phyloP scores from a whole-genome alignment of 495 filamentous ascomycete species.

The Acidiella bohemica region DNA sequence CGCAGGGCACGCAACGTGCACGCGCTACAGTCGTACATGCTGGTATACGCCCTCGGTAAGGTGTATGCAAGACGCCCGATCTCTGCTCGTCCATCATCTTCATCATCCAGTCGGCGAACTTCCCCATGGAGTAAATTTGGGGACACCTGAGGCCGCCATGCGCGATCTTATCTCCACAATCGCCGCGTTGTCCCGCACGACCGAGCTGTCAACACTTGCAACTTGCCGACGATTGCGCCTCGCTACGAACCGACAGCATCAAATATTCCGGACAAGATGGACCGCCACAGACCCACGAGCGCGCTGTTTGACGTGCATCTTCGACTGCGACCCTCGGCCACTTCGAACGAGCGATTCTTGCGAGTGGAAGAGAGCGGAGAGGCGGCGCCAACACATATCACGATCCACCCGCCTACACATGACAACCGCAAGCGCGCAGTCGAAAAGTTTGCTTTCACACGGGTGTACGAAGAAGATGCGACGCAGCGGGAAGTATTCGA shows the following conservation, averaged over 20 bases:
- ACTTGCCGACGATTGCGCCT: too few species aligned
- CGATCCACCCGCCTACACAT: conserved; percentile 69
- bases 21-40: conserved; percentile 17
- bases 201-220: too few species aligned
- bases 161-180: too few species aligned
- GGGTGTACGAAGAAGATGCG: conserved; percentile 76
- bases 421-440: conserved; percentile 61
- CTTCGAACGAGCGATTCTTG: conserved; percentile 53
- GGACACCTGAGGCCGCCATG: too few species aligned
- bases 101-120: background rate
- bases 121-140: too few species aligned
- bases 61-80: too few species aligned
- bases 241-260: too few species aligned
- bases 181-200: too few species aligned
- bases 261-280: conserved; percentile 17
- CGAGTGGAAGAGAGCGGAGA: conserved; percentile 49
- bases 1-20: conserved; percentile 13
- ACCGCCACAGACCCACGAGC: conserved; percentile 19
- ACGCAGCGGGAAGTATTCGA: conserved; percentile 79
- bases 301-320: conserved; percentile 85
- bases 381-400: conserved; percentile 59
- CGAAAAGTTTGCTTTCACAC: conserved; percentile 89
- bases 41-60: too few species aligned
- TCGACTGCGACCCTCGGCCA: conserved; percentile 61
- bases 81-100: background rate